A percentile compares a stretch with the other conserved stretches of the same genome.
phyloP scores from a whole-genome alignment of 2,329 filamentous ascomycete species.

The Xylariaceae sp. region DNA sequence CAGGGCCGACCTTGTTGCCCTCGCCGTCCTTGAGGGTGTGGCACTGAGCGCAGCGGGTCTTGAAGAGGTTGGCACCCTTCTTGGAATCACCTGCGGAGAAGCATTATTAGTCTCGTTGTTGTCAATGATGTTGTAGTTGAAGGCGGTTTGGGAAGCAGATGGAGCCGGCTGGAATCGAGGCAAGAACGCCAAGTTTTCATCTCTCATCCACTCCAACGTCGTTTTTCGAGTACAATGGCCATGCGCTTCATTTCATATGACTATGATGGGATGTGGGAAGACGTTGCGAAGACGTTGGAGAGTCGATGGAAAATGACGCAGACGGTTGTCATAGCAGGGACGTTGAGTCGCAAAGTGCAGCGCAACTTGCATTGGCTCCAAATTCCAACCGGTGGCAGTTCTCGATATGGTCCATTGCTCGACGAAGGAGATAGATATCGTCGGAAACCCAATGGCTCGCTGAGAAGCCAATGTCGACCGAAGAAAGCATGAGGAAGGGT shows the following conservation, averaged over 20 bases:
- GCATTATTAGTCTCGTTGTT: slow-evolving; percentile 27
- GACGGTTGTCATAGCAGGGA: slow-evolving; percentile 4
- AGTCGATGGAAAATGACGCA: slow-evolving; percentile 30
- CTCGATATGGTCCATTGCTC: slow-evolving; percentile 3
- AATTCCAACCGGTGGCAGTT: slow-evolving; percentile 2
- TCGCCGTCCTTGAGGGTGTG: slow-evolving; percentile 90
- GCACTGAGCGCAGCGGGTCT: slow-evolving; percentile 98
- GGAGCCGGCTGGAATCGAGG: too few relatives aligned
- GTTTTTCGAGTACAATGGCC: too few relatives aligned
- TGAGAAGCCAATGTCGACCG: slow-evolving; percentile 17
- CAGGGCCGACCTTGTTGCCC: slow-evolving; percentile 97
- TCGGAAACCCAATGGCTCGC: slow-evolving; percentile 28
- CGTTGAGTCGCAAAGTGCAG: slow-evolving; percentile 13
- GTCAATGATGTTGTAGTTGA: neutral
- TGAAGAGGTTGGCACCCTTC: slow-evolving; percentile 99
- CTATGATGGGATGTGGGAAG: neutral
- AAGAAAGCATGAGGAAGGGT: slow-evolving; percentile 7
- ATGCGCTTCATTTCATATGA: too few relatives aligned
- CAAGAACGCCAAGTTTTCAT: neutral
- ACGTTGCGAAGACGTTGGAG: neutral
- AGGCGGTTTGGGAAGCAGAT: neutral
- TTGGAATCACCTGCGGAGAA: slow-evolving; percentile 72
- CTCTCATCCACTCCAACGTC: neutral
- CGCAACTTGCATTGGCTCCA: neutral
- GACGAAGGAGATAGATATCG: slow-evolving; percentile 6